These are phyloP conservation scores for Botryotinia calthae DNA, from an alignment of 2,329 filamentous ascomycete genomes.

Conservation along the genomic window DNA sequence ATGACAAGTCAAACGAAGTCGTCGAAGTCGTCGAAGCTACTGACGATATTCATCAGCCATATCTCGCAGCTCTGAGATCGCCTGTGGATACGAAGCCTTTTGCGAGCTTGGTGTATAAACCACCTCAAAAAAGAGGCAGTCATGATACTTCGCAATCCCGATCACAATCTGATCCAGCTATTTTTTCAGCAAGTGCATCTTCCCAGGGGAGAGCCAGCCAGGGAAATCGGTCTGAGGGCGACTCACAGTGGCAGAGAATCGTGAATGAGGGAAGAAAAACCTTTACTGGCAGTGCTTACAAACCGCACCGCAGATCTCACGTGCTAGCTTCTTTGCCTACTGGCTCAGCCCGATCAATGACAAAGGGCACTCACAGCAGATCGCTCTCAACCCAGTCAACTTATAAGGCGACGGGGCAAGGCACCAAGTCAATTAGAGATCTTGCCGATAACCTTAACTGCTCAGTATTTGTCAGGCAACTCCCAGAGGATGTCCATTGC, in stretches of 20 bases:
- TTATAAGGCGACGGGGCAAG: background rate
- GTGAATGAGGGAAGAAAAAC: no score
- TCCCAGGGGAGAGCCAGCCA: background rate
- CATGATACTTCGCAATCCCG: rapidly evolving
- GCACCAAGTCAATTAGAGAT: background rate
- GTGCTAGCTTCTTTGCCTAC: background rate
- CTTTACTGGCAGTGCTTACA: background rate
- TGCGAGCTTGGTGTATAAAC: background rate
- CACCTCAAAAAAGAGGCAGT: background rate
- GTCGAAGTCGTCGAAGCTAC: no score
- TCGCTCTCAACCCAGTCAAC: background rate
- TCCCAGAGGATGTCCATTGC: background rate
- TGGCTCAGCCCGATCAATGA: rapidly evolving
- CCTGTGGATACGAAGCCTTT: rapidly evolving
- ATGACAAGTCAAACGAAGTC: no score
- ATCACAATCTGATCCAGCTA: background rate
- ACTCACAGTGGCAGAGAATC: background rate
- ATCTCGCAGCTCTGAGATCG: background rate
- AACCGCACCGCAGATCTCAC: no score
- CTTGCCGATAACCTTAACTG: background rate
- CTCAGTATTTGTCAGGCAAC: background rate
- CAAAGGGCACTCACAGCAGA: rapidly evolving
- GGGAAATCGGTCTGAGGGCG: background rate
- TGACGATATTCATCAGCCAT: rapidly evolving
- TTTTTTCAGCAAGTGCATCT: rapidly evolving